A percentile compares a stretch with the other conserved stretches of the same genome.
These are phyloP conservation scores for Mucor plumbeus DNA, from an alignment of 371 early-diverging fungal species.

Conservation along the genomic window DNA sequence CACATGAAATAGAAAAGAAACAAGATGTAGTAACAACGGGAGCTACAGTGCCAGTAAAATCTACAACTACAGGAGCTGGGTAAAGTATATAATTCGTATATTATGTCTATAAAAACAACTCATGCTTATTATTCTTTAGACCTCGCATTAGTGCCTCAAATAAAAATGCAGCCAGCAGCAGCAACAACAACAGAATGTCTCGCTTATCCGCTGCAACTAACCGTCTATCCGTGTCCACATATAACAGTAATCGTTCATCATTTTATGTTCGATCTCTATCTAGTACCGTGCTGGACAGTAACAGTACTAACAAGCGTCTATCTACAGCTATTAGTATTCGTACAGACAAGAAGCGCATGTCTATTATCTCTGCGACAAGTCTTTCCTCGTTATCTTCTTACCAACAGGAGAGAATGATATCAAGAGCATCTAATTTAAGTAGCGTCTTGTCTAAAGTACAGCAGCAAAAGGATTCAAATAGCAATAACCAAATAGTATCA, in stretches of 20 bases:
- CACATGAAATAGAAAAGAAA: neutral
- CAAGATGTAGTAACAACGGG: neutral
- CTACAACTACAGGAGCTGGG: conserved; percentile 17
- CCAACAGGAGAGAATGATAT: conserved; percentile 54
- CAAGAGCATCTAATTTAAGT: conserved; percentile 44
- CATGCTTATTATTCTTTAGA: neutral
- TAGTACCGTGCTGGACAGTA: neutral
- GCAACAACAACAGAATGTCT: conserved; percentile 9
- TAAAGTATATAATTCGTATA: neutral
- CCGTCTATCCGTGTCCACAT: conserved; percentile 20
- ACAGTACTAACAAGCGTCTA: conserved; percentile 15
- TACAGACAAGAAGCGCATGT: conserved; percentile 44
- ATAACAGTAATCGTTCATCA: conserved; percentile 15
- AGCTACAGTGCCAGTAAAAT: neutral
- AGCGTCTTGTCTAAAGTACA: conserved; percentile 30
- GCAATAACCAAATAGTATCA: neutral
- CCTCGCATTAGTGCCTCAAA: neutral
- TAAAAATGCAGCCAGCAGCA: neutral
- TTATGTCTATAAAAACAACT: neutral
- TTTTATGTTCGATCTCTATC: neutral
- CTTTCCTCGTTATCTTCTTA: conserved; percentile 54
- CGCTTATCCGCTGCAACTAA: conserved; percentile 25
- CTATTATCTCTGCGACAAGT: conserved; percentile 46
- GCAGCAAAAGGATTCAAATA: neutral
- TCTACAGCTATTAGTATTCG: conserved; percentile 25